Evolutionary conservation across 805 yeast genomes (phyloP).

Genomic region (Candida odintsovae): DNA sequence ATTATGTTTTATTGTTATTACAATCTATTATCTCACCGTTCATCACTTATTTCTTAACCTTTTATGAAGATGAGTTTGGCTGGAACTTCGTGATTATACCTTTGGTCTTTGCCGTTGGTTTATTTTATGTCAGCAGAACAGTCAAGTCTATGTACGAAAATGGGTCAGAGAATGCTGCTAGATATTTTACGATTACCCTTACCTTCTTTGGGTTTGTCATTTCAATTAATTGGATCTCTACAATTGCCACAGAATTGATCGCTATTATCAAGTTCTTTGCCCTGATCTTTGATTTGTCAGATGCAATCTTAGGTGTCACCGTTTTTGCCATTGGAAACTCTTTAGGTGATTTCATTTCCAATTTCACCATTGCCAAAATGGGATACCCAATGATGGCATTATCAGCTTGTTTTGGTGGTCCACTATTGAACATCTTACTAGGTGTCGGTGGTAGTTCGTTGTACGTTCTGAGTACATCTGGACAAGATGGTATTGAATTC

Average conservation of each 20-base stretch:
- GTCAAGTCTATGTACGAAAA: constrained; percentile 3
- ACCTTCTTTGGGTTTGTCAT: constrained; percentile 58
- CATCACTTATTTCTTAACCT: constrained; percentile 8
- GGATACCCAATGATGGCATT: constrained; percentile 91
- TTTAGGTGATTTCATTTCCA: constrained; percentile 82
- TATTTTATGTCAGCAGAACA: background rate
- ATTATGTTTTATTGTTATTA: constrained; percentile 19
- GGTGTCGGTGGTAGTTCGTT: constrained; percentile 78
- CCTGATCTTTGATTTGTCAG: constrained; percentile 54
- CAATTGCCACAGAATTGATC: constrained; percentile 42
- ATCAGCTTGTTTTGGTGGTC: constrained; percentile 95
- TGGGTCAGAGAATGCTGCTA: background rate
- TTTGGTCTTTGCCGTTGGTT: background rate
- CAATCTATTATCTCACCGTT: constrained; percentile 30
- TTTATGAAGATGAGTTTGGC: constrained; percentile 8
- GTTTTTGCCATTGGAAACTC: constrained; percentile 94
- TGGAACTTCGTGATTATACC: constrained; percentile 3
- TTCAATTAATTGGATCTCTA: constrained; percentile 69
- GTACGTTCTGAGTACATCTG: constrained; percentile 28
- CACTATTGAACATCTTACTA: constrained; percentile 66
- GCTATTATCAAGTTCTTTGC: constrained; percentile 59
- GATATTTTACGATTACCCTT: constrained; percentile 1
- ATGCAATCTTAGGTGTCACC: constrained; percentile 81
- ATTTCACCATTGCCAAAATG: constrained; percentile 72
- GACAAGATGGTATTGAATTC: constrained; percentile 25